Evolutionary conservation across 2,329 filamentous ascomycete species (phyloP).

Genomic region (Diaporthe destruens): DNA sequence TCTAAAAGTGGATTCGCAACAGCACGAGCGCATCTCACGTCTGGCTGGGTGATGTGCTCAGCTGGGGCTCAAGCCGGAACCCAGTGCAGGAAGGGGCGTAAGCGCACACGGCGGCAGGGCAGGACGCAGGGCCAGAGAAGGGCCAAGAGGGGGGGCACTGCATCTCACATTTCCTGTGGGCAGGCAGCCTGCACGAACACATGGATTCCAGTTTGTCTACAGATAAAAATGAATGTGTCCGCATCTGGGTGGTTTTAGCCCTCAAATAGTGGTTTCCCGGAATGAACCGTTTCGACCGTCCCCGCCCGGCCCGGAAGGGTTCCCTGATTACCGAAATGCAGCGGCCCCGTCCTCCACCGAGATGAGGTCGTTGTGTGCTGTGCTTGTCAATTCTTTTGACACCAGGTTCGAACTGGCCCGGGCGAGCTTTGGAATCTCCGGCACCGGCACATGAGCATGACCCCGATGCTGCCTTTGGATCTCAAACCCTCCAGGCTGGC

Average conservation of each 20-base stretch:
- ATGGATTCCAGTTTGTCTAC: no score
- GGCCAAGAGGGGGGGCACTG: constrained; percentile 11
- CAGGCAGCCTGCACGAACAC: not conserved
- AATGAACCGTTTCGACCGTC: not conserved
- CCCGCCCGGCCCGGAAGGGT: not conserved
- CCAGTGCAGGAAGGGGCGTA: constrained; percentile 10
- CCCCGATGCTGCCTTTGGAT: not conserved
- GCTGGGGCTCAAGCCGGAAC: constrained; percentile 25
- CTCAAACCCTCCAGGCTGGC: no score
- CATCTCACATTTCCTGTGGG: not conserved
- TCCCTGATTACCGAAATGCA: not conserved
- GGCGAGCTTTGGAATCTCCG: not conserved
- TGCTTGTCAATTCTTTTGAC: not conserved
- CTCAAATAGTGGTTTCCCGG: no score
- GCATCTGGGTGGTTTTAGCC: no score
- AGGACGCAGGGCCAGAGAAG: constrained; percentile 9
- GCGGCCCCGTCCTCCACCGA: not conserved
- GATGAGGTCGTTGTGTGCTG: not conserved
- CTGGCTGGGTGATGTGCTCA: constrained; percentile 15
- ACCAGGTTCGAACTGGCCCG: not conserved
- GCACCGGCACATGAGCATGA: not conserved
- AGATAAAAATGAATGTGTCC: no score
- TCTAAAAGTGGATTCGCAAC: constrained; percentile 14
- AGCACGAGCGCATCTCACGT: not conserved
- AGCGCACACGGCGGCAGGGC: constrained; percentile 19